These are phyloP conservation scores for Roridomyces roridus DNA, from an alignment of 768 basidiomycete genomes.

Conservation along the genomic window DNA sequence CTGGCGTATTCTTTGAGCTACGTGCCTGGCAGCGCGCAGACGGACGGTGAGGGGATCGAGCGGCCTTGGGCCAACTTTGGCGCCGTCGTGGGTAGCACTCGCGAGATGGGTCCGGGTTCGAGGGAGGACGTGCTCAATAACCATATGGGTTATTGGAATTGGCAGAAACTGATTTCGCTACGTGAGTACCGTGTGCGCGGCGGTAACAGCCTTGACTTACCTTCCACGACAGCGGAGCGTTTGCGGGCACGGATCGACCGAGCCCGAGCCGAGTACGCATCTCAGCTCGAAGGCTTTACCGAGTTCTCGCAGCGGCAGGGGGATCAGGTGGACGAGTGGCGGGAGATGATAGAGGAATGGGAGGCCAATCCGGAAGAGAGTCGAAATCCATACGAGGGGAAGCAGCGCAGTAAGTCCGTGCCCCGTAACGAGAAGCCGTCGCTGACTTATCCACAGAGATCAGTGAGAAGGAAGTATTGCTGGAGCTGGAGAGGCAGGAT, in stretches of 20 bases:
- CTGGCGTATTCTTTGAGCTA: conserved; percentile 34
- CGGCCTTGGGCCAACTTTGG: conserved; percentile 37
- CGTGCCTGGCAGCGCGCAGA: conserved; percentile 27
- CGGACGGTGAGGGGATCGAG: conserved; percentile 44
- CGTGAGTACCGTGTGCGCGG: too few species aligned
- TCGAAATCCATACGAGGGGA: neutral
- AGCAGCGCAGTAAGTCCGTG: neutral
- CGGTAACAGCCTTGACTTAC: too few species aligned
- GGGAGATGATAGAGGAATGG: neutral
- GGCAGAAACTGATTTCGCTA: conserved; percentile 36
- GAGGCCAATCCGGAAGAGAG: neutral
- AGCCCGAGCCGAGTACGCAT: neutral
- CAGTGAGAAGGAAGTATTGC: conserved; percentile 12
- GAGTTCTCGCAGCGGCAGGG: neutral
- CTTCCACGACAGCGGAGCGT: neutral
- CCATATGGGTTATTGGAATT: conserved; percentile 42
- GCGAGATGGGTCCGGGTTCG: conserved; percentile 39
- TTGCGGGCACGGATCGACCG: neutral
- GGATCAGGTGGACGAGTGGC: neutral
- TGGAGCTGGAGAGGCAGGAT: conserved; percentile 23
- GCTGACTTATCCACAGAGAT: neutral
- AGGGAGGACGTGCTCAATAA: conserved; percentile 41
- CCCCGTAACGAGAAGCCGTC: too few species aligned
- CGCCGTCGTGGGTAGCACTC: conserved; percentile 27
- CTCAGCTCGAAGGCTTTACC: neutral